Evolutionary conservation across 1,284 basidiomycete genomes (phyloP).

Genomic region (Ceratobasidium sp.): DNA sequence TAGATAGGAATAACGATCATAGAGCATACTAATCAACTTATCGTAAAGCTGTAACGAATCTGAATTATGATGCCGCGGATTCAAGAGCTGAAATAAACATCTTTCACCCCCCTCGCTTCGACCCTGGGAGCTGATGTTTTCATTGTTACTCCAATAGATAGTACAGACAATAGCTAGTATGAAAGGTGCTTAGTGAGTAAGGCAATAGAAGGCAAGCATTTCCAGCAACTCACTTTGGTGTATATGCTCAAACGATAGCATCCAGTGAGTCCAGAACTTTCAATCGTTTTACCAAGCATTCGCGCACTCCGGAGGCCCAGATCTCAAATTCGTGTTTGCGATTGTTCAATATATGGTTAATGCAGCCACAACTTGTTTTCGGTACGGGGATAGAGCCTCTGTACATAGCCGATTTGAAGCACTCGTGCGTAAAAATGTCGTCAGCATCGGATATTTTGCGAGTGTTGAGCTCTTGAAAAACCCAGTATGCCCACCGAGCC

Average conservation of each 20-base stretch:
- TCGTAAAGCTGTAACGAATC: no score
- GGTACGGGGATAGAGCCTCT: background rate
- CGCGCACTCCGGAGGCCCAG: background rate
- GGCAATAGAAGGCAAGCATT: no score
- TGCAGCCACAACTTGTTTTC: background rate
- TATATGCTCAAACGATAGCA: background rate
- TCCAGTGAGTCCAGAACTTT: background rate
- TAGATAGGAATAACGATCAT: no score
- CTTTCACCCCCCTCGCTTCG: no score
- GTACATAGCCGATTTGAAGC: background rate
- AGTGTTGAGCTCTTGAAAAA: background rate
- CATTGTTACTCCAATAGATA: no score
- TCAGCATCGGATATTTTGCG: background rate
- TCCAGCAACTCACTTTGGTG: background rate
- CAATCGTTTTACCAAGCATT: background rate
- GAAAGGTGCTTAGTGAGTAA: no score
- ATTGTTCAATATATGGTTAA: background rate
- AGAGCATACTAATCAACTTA: no score
- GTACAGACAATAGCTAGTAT: no score
- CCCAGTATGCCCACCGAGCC: slow-evolving; percentile 16
- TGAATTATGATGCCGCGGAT: no score
- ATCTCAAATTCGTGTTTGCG: background rate
- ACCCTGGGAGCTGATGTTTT: no score
- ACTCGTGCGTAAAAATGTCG: background rate
- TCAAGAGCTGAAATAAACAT: no score